These are phyloP conservation scores for Alternaria tenuissima DNA, from an alignment of 2,329 filamentous ascomycete genomes.

Conservation along the genomic window DNA sequence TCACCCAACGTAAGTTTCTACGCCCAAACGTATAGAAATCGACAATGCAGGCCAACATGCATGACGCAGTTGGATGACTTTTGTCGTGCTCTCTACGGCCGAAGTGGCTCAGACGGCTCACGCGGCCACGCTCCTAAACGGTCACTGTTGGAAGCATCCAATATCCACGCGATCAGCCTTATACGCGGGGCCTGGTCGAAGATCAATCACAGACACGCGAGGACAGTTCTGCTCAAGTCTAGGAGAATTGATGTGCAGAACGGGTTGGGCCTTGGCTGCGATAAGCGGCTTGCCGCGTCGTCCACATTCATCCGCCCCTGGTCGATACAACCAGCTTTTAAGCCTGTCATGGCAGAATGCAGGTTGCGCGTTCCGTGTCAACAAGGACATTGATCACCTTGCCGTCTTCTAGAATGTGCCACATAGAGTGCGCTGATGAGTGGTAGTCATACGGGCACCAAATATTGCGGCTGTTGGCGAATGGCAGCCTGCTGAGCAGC, in stretches of 20 bases:
- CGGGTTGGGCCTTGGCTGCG: constrained; percentile 19
- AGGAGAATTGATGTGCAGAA: constrained; percentile 17
- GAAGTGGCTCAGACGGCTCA: constrained; percentile 30
- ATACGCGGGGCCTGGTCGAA: constrained; percentile 21
- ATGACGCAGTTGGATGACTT: constrained; percentile 19
- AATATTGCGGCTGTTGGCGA: constrained; percentile 23
- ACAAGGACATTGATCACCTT: constrained; percentile 7
- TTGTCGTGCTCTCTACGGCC: constrained; percentile 18
- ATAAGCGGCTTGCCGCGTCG: constrained; percentile 22
- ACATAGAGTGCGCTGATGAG: constrained; percentile 31
- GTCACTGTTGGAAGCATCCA: constrained; percentile 2
- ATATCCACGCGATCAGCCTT: constrained; percentile 18
- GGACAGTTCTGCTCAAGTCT: constrained; percentile 1
- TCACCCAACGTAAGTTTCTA: background rate
- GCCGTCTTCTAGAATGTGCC: constrained; percentile 37
- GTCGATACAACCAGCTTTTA: constrained; percentile 7
- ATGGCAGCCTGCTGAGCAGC: constrained; percentile 10
- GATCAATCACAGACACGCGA: constrained; percentile 25
- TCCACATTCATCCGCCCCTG: constrained; percentile 9
- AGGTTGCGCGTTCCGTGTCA: constrained; percentile 8
- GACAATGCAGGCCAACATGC: constrained; percentile 15
- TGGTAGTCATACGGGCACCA: constrained; percentile 23
- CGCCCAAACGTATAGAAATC: constrained; percentile 2
- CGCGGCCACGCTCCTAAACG: constrained; percentile 29
- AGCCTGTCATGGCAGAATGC: background rate